A percentile compares a stretch with the other conserved stretches of the same genome.
Evolutionary conservation across 1,284 basidiomycete species (phyloP).

Genomic region (Fomitopsis palustris): DNA sequence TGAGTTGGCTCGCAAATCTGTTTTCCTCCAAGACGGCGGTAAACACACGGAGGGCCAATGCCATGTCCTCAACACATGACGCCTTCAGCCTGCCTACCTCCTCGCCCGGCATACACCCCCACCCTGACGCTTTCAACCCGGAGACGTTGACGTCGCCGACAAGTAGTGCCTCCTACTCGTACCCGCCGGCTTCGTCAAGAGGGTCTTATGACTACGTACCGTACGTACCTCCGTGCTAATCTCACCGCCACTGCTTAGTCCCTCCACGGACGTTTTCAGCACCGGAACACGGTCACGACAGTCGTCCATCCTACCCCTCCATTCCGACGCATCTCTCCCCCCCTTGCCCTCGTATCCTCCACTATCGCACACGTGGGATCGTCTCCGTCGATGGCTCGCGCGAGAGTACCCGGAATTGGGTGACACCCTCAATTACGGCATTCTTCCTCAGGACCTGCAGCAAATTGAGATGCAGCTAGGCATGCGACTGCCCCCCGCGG

Average conservation of each 20-base stretch:
- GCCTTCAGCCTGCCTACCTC: constrained; percentile 76
- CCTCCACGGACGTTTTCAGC: constrained; percentile 16
- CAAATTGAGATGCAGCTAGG: constrained; percentile 82
- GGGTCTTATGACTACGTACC: constrained; percentile 56
- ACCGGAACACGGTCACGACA: constrained; percentile 45
- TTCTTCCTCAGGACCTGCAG: constrained; percentile 69
- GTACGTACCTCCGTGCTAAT: constrained; percentile 43
- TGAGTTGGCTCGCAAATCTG: constrained; percentile 70
- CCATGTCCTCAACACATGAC: constrained; percentile 69
- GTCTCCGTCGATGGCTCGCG: constrained; percentile 71
- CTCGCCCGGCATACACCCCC: constrained; percentile 52
- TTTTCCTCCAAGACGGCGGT: constrained; percentile 49
- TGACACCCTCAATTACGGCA: constrained; percentile 88
- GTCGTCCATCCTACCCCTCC: constrained; percentile 63
- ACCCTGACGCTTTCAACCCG: constrained; percentile 55
- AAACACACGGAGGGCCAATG: constrained; percentile 46
- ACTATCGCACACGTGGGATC: constrained; percentile 73
- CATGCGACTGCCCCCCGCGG: constrained; percentile 69
- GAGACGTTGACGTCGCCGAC: constrained; percentile 49
- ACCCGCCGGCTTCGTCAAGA: constrained; percentile 60
- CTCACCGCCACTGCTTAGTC: neutral
- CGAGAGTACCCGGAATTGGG: constrained; percentile 87
- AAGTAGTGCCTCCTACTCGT: constrained; percentile 55
- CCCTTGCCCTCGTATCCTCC: constrained; percentile 65
- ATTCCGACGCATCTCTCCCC: constrained; percentile 39